phyloP scores from a whole-genome alignment of 2,329 filamentous ascomycete species.

The Sordariomycetes sp. region DNA sequence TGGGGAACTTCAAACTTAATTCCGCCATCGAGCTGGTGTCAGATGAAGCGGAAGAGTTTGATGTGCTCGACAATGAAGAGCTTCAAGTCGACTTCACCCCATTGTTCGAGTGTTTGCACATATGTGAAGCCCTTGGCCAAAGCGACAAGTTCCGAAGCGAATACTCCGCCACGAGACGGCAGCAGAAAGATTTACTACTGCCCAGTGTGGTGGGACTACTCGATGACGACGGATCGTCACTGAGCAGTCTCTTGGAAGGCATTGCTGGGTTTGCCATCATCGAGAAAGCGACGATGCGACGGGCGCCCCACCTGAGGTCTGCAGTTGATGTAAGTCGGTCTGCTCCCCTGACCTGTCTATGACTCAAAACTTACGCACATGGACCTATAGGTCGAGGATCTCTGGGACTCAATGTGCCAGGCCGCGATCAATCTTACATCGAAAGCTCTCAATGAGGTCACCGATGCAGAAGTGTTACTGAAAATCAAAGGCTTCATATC shows the following conservation, averaged over 20 bases:
- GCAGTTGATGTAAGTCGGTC: conserved; percentile 59
- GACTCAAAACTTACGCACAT: not conserved
- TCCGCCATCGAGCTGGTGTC: conserved; percentile 92
- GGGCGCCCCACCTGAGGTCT: conserved; percentile 72
- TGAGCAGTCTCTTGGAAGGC: conserved; percentile 87
- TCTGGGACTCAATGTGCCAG: conserved; percentile 98
- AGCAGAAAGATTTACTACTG: conserved; percentile 84
- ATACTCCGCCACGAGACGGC: conserved; percentile 81
- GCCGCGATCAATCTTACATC: conserved; percentile 73
- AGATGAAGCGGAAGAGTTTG: conserved; percentile 91
- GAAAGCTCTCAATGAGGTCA: conserved; percentile 66
- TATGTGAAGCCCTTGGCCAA: conserved; percentile 88
- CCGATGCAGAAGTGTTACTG: conserved; percentile 80
- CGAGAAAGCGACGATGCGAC: conserved; percentile 85
- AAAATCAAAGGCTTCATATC: conserved; percentile 91
- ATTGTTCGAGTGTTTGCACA: conserved; percentile 89
- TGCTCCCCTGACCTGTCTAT: not conserved
- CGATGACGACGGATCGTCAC: conserved; percentile 70
- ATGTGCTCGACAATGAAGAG: conserved; percentile 91
- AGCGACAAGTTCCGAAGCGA: conserved; percentile 83
- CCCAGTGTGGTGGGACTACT: conserved; percentile 66
- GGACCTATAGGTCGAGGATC: conserved; percentile 66
- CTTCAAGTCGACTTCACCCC: conserved; percentile 91
- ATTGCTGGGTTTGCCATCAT: conserved; percentile 96
- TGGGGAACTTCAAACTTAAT: conserved; percentile 82